Evolutionary conservation across 2,329 filamentous ascomycete genomes (phyloP), one percentile per base, ranked within the genome.

Genomic region (Nakataea oryzae): DNA sequence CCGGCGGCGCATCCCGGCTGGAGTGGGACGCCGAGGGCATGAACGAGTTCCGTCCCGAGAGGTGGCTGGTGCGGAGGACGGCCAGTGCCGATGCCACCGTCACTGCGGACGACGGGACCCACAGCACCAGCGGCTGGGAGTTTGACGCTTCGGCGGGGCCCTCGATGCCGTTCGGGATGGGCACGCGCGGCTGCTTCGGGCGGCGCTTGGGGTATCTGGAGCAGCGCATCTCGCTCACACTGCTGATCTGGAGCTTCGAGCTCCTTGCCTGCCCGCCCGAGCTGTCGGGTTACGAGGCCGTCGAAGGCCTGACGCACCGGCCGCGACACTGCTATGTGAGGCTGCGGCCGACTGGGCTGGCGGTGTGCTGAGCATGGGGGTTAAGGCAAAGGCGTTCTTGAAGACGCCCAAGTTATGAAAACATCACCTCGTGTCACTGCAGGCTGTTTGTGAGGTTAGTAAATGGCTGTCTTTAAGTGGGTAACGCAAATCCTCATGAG

Each of bases 181-280:
- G 76, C 0, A 69, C 71, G 2, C 66, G 76, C 3, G 72, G 72
- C 1, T 78, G 76, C 61, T 78, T 72, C 60, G 76, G 76, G 0
- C 70, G 70, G 61, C 71, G 67, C 65, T 63, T 78, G 64, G 76
- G 73, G 1, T 69, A 74, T 34, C 54, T 75, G 54, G 68, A 75
- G 65, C 41, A 78, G 64, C 67, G 70, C 47, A 72, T 74, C 24
- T 63, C 72, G 58, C 66, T 75, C 32, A 72, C 71, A 27, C 63
- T 77, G 61, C 64, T 76, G 55, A 66, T 74, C 11, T 77, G 75
- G 76, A 70, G 71, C 55, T 77, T 78, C 64, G 68, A 74, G 63
- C 61, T 74, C 41, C 28, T n/a, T 12, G 41, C 32, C 28, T 47
- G 32, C 30, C 58, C 58, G 24, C 30, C 24, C 21, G 26, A 29